These are phyloP conservation scores for Candida broadrunensis DNA, from an alignment of 805 yeast species.

Conservation along the genomic window DNA sequence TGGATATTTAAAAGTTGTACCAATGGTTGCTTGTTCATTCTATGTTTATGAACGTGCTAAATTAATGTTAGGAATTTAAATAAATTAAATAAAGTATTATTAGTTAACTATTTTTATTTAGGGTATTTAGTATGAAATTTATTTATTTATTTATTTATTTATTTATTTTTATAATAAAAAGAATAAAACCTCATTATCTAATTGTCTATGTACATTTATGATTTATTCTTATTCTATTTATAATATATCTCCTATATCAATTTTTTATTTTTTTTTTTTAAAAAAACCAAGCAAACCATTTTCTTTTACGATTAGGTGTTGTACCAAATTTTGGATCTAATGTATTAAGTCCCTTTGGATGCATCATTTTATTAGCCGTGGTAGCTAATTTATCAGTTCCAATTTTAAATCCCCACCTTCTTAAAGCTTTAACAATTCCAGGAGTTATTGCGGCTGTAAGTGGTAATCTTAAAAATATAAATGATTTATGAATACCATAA, in stretches of 20 bases:
- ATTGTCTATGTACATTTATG: too few species aligned
- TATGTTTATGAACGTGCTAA: conserved; percentile 90
- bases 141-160: conserved; percentile 7
- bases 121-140: background rate
- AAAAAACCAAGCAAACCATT: conserved; percentile 59
- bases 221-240: conserved; percentile 1
- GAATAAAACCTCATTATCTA: background rate
- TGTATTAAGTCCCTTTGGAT: conserved; percentile 36
- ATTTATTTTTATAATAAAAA: conserved; percentile 1
- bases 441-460: conserved; percentile 93
- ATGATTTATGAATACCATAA: conserved; percentile 87
- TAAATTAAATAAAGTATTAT: too few species aligned
- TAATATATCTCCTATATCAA: background rate
- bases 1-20: conserved; percentile 92
- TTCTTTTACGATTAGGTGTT: conserved; percentile 47
- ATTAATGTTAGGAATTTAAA: conserved; percentile 55
- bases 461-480: conserved; percentile 82
- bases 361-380: conserved; percentile 13
- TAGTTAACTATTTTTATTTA: background rate
- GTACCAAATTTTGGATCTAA: conserved; percentile 48
- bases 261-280: conserved; percentile 18
- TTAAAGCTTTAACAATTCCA: conserved; percentile 58
- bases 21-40: conserved; percentile 96
- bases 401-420: conserved; percentile 77
- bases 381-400: conserved; percentile 50